Percentiles rank a stretch among this genome's conserved stretches.
Conservation (phyloP, 257 asterid genomes). For the Cinchona pubescens region DNA sequence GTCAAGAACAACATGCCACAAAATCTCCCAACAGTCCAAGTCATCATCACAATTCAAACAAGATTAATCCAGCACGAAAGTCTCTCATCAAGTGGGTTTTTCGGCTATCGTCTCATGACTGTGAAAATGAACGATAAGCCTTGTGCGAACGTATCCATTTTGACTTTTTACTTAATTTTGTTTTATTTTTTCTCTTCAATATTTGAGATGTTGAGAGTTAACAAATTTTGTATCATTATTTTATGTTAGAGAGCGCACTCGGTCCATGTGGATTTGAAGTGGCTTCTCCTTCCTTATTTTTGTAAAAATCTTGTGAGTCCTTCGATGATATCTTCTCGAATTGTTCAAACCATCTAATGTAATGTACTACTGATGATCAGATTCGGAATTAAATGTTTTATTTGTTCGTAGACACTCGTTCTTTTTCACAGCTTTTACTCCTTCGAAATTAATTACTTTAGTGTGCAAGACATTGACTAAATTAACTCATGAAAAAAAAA, state of each 20-base stretch:
- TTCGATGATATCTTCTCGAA: conserved; percentile 24
- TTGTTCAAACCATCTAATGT: conserved; percentile 1
- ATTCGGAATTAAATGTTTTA: neutral
- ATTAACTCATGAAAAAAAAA: too few species aligned
- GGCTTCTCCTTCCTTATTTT: conserved; percentile 32
- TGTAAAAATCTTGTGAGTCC: conserved; percentile 17
- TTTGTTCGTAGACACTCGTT: neutral
- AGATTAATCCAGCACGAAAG: conserved; percentile 41
- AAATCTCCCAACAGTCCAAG: neutral
- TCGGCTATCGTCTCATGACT: conserved; percentile 53
- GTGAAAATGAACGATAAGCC: conserved; percentile 59
- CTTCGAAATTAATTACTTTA: neutral
- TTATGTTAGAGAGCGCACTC: conserved; percentile 48
- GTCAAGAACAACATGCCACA: conserved; percentile 13
- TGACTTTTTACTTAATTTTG: neutral
- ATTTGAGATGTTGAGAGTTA: conserved; percentile 35
- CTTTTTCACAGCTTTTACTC: neutral
- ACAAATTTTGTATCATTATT: conserved; percentile 19
- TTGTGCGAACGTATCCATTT: conserved; percentile 6
- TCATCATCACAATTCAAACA: conserved; percentile 23
- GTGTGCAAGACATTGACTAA: neutral
- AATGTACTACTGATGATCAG: neutral
- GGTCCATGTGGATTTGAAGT: conserved; percentile 69
- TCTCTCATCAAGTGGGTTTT: conserved; percentile 68
- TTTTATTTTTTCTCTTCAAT: conserved; percentile 29